Conservation (phyloP, 2,329 filamentous ascomycete species). For the Blastomyces parvus region DNA sequence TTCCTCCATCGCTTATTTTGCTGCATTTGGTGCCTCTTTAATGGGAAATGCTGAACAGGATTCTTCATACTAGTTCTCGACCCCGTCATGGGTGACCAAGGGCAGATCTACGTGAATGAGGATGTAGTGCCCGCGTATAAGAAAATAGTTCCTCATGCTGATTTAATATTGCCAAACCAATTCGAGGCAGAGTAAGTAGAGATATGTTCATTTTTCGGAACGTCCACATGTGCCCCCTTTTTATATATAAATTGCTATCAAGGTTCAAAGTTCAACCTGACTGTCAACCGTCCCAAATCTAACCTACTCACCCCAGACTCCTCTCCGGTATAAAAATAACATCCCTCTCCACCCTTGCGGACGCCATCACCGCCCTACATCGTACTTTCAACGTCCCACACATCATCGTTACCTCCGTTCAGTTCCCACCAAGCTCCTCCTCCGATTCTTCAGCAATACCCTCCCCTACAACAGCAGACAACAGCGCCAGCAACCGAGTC, state of each 20-base stretch:
- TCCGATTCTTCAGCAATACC: constrained; percentile 32
- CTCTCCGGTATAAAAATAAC: constrained; percentile 77
- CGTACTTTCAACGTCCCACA: constrained; percentile 68
- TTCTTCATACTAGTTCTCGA: constrained; percentile 57
- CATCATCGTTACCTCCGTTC: constrained; percentile 84
- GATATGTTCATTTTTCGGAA: not conserved
- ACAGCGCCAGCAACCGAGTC: constrained; percentile 28
- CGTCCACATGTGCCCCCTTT: not conserved
- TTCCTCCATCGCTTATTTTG: not conserved
- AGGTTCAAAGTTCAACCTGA: not conserved
- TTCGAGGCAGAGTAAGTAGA: constrained; percentile 80
- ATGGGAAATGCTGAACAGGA: not conserved
- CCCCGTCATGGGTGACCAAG: constrained; percentile 97
- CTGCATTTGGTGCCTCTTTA: not conserved
- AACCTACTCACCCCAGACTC: constrained; percentile 44
- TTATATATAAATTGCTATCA: not conserved
- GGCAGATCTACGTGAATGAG: constrained; percentile 78
- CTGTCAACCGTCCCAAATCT: not conserved
- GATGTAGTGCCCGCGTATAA: constrained; percentile 90
- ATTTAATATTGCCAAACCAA: constrained; percentile 90
- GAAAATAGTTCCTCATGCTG: constrained; percentile 65
- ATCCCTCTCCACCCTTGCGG: constrained; percentile 60
- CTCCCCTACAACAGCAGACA: constrained; percentile 19
- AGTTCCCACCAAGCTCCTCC: constrained; percentile 48
- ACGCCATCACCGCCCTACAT: constrained; percentile 71